A percentile compares a stretch with the other conserved stretches of the same genome.
Conservation (phyloP, 768 basidiomycete genomes). For the Psilocybe tampanensis region DNA sequence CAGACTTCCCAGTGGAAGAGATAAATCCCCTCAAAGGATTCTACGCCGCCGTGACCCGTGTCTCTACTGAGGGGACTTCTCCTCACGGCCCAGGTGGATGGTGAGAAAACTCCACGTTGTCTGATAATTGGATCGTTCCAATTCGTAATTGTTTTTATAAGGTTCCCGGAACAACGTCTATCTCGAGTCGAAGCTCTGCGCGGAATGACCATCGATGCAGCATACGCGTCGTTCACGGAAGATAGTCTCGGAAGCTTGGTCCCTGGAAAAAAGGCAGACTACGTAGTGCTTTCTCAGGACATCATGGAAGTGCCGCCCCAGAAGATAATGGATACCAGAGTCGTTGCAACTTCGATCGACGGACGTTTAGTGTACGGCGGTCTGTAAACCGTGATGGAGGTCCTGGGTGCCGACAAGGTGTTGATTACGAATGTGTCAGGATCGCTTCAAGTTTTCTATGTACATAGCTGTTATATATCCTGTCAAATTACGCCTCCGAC, state of each 20-base stretch:
- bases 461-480: too few relatives aligned
- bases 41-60: slow-evolving; percentile 81
- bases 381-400: slow-evolving; percentile 16
- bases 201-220: slow-evolving; percentile 87
- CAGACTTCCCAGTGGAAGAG: slow-evolving; percentile 88
- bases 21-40: slow-evolving; percentile 86
- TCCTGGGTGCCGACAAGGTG: too few relatives aligned
- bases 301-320: slow-evolving; percentile 66
- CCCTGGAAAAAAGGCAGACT: slow-evolving; percentile 82
- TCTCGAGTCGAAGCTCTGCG: slow-evolving; percentile 75
- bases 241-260: slow-evolving; percentile 70
- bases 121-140: too few relatives aligned
- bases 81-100: slow-evolving; percentile 86
- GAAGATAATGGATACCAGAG: slow-evolving; percentile 67
- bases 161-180: slow-evolving; percentile 83
- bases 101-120: slow-evolving; percentile 39
- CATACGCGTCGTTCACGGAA: slow-evolving; percentile 86
- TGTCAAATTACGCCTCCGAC: too few relatives aligned
- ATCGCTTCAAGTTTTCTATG: too few relatives aligned
- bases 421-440: too few relatives aligned
- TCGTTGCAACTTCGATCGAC: slow-evolving; percentile 80
- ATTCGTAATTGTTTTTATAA: too few relatives aligned
- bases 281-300: slow-evolving; percentile 77
- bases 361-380: slow-evolving; percentile 51
- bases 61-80: slow-evolving; percentile 70